These are phyloP conservation scores for Trifolium subterraneum DNA, from an alignment of 306 rosid species.

Conservation along the genomic window DNA sequence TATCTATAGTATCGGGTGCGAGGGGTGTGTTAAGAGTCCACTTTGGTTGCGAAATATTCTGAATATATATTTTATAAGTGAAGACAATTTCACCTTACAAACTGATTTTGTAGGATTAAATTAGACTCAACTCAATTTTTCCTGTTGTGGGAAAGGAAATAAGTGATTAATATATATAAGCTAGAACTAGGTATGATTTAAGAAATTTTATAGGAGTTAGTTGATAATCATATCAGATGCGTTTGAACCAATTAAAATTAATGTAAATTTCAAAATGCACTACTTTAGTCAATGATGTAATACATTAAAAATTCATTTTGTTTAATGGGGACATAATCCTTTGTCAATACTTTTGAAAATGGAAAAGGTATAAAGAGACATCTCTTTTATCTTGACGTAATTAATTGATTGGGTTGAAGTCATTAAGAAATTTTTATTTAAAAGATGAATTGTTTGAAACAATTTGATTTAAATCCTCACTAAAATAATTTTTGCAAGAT, in stretches of 20 bases:
- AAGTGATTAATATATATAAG: neutral
- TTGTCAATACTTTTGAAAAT: slow-evolving; percentile 10
- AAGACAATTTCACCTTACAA: no score
- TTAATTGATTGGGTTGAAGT: no score
- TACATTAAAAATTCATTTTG: neutral
- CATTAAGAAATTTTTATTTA: no score
- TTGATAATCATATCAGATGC: slow-evolving; percentile 36
- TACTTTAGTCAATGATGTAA: slow-evolving; percentile 36
- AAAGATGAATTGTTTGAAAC: no score
- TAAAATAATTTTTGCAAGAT: no score
- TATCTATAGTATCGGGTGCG: no score
- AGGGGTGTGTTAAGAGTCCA: no score
- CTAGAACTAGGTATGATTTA: slow-evolving; percentile 22
- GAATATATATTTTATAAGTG: no score
- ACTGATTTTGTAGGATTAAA: no score
- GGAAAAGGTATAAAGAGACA: neutral
- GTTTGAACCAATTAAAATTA: slow-evolving; percentile 25
- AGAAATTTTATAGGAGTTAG: slow-evolving; percentile 23
- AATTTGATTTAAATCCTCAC: no score
- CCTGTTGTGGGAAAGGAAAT: neutral
- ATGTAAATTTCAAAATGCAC: slow-evolving; percentile 18
- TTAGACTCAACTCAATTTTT: neutral
- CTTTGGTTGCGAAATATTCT: no score
- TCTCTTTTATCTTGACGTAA: slow-evolving; percentile 3
- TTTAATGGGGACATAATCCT: slow-evolving; percentile 25